Base-by-base conservation (phyloP, 2,329 filamentous ascomycete species). In the Colletotrichum zoysiae region DNA sequence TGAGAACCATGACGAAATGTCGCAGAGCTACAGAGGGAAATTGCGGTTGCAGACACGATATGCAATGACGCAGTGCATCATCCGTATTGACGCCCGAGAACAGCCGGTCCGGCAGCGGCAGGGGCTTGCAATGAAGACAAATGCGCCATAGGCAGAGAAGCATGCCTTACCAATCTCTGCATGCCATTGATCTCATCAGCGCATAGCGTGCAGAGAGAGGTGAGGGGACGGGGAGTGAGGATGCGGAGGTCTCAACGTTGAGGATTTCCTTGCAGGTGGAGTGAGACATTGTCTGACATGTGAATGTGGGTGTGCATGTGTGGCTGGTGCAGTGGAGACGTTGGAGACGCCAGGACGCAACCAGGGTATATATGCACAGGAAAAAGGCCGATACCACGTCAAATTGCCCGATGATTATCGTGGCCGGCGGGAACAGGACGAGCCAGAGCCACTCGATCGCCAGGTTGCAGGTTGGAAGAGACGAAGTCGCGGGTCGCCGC, bases 301-400 rank as follows among this genome's bases (percentile, higher is more conserved):
- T 71, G 69, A 71, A 71, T 64, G 50, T 71, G 69, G 65, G 50
- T 69, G 69, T 59, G 65, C 11, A 69, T 26, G 50, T 67, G 56
- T 64, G 69, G 65, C 65, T 64, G 46, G 53, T 68, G 69, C 38
- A 16, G 30, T 59, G 26, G 33, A 56, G 53, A 20, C 33, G 8
- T 3, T 11, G 26, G 23, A 35, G 23, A 57, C 40, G n/a, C 20
- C 30, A 26, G 60, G n/a, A 53, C n/a, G 55, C 60, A 26, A 53
- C 53, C 55, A 59, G 67, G 50, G 26, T 48, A 50, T 7, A 30
- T 48, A 50, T 7, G 38, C 26, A 33, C 14, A 30, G 61, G 61
- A n/a, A 51, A 65, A 46, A 35, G 23, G 38, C 67, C 44, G 46
- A 46, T 62, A 23, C 57, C 35, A 57, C 58, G 50, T 46, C 51